Percentiles rank a stretch among this genome's conserved stretches.
phyloP scores from a whole-genome alignment of 139 green algal genomes.

The Chlorella ohadii region DNA sequence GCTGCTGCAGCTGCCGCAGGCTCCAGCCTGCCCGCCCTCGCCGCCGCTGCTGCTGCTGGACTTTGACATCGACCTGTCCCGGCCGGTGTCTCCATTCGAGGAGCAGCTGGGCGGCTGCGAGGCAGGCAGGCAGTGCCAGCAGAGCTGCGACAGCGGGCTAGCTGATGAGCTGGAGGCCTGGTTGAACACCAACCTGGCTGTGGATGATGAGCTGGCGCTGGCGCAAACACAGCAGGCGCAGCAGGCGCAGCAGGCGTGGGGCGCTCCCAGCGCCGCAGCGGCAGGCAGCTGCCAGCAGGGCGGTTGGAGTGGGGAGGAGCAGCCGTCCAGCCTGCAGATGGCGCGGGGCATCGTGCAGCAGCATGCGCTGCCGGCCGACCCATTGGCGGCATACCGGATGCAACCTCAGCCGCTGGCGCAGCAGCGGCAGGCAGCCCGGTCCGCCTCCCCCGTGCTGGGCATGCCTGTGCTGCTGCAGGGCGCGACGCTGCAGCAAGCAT shows the following conservation, averaged over 20 bases:
- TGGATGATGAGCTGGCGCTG: neutral
- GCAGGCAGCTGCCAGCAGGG: neutral
- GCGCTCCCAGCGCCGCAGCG: neutral
- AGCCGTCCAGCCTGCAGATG: conserved; percentile 3
- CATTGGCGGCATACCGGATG: neutral
- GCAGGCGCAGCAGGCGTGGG: neutral
- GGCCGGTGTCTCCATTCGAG: neutral
- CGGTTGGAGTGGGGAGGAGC: neutral
- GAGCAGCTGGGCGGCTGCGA: neutral
- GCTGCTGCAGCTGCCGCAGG: neutral
- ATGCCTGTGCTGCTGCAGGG: too few species aligned
- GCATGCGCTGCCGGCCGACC: neutral
- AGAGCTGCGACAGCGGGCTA: neutral
- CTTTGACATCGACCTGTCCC: conserved; percentile 7
- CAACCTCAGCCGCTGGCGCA: neutral
- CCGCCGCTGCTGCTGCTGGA: conserved; percentile 27
- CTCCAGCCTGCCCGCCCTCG: neutral
- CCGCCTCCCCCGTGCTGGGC: too few species aligned
- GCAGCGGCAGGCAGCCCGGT: neutral
- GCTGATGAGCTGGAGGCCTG: conserved; percentile 25
- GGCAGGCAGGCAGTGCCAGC: neutral
- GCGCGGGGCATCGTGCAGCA: conserved; percentile 1
- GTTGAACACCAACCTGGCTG: conserved; percentile 10
- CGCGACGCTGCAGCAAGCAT: neutral
- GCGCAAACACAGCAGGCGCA: neutral